Evolutionary conservation across 139 green algal species (phyloP).

Genomic region (Yamagishiella unicocca): DNA sequence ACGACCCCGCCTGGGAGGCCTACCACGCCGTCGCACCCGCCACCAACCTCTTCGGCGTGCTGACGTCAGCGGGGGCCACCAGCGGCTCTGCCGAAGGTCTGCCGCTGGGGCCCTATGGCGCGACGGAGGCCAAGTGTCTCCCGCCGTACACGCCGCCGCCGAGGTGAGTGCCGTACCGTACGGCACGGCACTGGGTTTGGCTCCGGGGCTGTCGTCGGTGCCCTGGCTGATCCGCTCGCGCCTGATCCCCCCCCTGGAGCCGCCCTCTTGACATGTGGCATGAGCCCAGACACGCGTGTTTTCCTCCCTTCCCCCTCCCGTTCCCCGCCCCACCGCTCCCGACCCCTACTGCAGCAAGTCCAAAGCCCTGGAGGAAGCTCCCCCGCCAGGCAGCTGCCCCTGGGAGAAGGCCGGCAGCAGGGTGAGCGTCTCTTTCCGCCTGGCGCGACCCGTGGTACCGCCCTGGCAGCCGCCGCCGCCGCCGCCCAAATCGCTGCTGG

Average conservation of each 20-base stretch:
- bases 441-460: constrained; percentile 43
- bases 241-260: too few species aligned
- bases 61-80: constrained; percentile 31
- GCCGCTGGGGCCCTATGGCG: not conserved
- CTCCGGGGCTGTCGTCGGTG: too few species aligned
- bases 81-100: not conserved
- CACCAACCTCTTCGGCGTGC: not conserved
- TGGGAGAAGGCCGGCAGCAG: constrained; percentile 28
- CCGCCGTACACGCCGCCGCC: constrained; percentile 22
- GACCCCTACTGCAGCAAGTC: not conserved
- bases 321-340: not conserved
- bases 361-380: constrained; percentile 41
- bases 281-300: too few species aligned
- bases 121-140: not conserved
- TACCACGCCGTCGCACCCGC: constrained; percentile 27
- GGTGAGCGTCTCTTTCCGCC: constrained; percentile 19
- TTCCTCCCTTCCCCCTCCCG: not conserved
- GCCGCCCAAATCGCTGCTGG: constrained; percentile 28
- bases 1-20: constrained; percentile 44
- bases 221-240: too few species aligned
- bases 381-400: not conserved
- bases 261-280: too few species aligned
- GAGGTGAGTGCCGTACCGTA: constrained; percentile 3
- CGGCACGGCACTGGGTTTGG: too few species aligned
- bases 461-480: constrained; percentile 42